Base-by-base conservation (phyloP, 768 basidiomycete species). In the Rubroboletus satanas region DNA sequence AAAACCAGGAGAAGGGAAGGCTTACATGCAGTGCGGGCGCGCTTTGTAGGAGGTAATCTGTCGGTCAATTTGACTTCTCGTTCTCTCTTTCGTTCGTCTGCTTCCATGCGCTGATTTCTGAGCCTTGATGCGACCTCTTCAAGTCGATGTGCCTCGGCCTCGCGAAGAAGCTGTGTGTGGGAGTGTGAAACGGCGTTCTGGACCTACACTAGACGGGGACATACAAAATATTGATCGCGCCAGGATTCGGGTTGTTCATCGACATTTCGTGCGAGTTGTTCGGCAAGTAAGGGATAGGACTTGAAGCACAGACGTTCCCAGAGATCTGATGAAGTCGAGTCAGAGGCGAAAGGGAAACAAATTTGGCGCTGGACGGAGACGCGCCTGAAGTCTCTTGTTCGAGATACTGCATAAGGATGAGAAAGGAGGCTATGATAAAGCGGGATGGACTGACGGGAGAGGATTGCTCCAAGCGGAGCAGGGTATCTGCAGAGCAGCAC, bases 31-130 rank as follows among this genome's bases (percentile, higher is more conserved):
- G 64, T 74, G 51, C 79, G 81, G 33, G 76, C 62, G 48, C 88
- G 85, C 72, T 89, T 90, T 29, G 77, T 60, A 21, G 82, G 84
- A 28, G 87, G 88, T 14, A 87, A 60, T 58, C 74, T 79, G 69
- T 88, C 87, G 17, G 87, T 91, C 49, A 84, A 62, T 67, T 89
- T 90, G 55, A 93, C 80, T 70, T 87, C 84, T 55, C 83, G 79
- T 69, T 87, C 87, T 69, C 79, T 88, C 75, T 87, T 90, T 58
- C 83, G 84, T 65, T 86, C 83, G 36, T 85, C 87, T 11, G 80
- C 85, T 67, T 86, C 83, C 63, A 81, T 76, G 18, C 88, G 83
- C 62, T 85, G 82, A 44, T 71, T 80, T 57, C 87, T 83, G 59
- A 92, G 75, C 59, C 78, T 84, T 41, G 75, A 76, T 31, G 81